Conservation (phyloP, 1,139 yeast species). For the Lodderomyces oxycetoniae region DNA sequence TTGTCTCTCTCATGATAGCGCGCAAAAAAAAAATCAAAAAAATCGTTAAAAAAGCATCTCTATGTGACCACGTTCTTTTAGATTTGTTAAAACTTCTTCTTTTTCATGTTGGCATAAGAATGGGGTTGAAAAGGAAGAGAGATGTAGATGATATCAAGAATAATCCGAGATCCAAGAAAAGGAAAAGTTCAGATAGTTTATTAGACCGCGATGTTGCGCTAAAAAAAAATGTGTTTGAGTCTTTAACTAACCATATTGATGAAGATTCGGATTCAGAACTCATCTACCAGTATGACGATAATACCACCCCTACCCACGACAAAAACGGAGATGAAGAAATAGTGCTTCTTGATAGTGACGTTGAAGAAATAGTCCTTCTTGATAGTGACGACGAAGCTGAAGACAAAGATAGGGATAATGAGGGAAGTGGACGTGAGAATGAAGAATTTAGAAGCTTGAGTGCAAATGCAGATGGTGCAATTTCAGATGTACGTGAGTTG, state of each 20-base stretch:
- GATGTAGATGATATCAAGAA: slow-evolving; percentile 14
- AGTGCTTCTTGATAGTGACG: slow-evolving; percentile 22
- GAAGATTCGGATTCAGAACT: slow-evolving; percentile 22
- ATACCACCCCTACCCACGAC: slow-evolving; percentile 10
- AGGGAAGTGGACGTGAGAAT: slow-evolving; percentile 42
- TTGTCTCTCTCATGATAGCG: too few species aligned
- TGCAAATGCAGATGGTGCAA: too few species aligned
- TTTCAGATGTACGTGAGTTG: too few species aligned
- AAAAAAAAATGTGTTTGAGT: slow-evolving; percentile 19
- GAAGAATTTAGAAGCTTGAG: slow-evolving; percentile 61
- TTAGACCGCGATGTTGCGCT: too few species aligned
- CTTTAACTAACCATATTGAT: slow-evolving; percentile 16
- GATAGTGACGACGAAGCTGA: slow-evolving; percentile 21
- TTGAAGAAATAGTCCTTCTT: neutral
- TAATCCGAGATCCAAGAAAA: too few species aligned
- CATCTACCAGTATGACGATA: slow-evolving; percentile 19
- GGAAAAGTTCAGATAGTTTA: too few species aligned
- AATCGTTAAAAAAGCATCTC: too few species aligned
- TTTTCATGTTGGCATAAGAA: too few species aligned
- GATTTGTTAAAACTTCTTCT: too few species aligned
- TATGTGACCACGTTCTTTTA: too few species aligned
- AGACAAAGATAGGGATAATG: neutral
- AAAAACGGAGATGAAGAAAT: slow-evolving; percentile 13
- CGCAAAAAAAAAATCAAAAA: too few species aligned
- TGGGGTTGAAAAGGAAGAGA: slow-evolving; percentile 24